Evolutionary conservation across 1,284 basidiomycete species (phyloP).

Genomic region (Microbotryomycetes sp.): DNA sequence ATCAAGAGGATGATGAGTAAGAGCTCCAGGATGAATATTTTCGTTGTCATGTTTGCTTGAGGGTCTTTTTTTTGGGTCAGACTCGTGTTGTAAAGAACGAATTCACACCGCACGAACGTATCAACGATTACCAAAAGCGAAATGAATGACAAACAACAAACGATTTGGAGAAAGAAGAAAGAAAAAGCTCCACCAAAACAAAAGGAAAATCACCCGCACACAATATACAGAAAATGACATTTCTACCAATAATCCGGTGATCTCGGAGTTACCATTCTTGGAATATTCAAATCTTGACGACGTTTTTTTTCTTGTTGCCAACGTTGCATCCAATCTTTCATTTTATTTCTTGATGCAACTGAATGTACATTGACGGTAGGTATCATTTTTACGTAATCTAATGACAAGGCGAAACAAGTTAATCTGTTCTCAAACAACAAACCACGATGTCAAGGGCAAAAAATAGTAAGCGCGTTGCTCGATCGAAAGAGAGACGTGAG

Average conservation of each 20-base stretch:
- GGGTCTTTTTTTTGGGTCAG: no score
- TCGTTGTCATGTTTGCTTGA: no score
- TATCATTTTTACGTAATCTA: slow-evolving; percentile 77
- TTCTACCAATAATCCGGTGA: slow-evolving; percentile 24
- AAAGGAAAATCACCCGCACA: not conserved
- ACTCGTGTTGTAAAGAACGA: no score
- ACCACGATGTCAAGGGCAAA: not conserved
- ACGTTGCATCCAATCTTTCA: slow-evolving; percentile 75
- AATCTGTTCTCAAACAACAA: no score
- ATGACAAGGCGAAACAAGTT: slow-evolving; percentile 83
- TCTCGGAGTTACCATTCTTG: slow-evolving; percentile 16
- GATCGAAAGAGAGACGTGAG: not conserved
- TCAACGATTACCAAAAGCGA: no score
- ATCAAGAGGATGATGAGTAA: slow-evolving; percentile 14
- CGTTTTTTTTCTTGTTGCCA: slow-evolving; percentile 77
- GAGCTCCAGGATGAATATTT: no score
- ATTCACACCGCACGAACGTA: no score
- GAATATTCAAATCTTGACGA: slow-evolving; percentile 47
- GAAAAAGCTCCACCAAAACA: no score
- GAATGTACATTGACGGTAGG: slow-evolving; percentile 92
- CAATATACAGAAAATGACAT: not conserved
- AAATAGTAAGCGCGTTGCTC: not conserved
- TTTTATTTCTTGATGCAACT: slow-evolving; percentile 58
- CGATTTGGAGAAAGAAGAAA: no score
- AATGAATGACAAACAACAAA: not conserved